Base-by-base conservation (phyloP, 805 yeast species). In the Wickerhamiella sergipiensis region DNA sequence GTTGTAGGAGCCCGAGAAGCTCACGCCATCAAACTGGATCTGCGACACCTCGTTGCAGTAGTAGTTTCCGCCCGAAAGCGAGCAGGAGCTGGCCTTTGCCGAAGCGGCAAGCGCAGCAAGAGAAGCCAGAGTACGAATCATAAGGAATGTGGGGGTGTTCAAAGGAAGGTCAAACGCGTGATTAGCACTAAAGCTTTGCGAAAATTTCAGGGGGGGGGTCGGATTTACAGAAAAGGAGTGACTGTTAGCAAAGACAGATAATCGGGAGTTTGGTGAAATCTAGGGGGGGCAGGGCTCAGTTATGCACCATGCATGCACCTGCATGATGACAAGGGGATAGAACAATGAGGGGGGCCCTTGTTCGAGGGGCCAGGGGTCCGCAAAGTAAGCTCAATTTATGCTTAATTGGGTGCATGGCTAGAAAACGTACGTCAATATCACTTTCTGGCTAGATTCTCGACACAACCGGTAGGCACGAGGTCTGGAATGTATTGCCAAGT, bases 1-100 rank as follows among this genome's bases (percentile, higher is more conserved):
- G 60, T 72, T 62, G 73, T 85, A 92, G 21, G 88, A 70, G 59
- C 97, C 96, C 21, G 92, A 76, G 67, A 75, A 86, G 36, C 97
- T 97, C 52, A 92, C 77, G 59, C 80, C 79, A 45, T 72, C 57
- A 73, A 84, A 86, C 53, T 73, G 71, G 54, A 85, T 74, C 55
- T 85, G 89, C 55, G 69, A 61, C 49, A 85, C 85, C 56, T 78
- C 68, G 57, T 77, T 69, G 72, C 97, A 88, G 78, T 83, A 89
- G 75, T 81, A 83, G 74, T 86, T 86, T 59, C 96, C 95, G 57
- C 69, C 75, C 42, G 73, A 75, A 54, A 67, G 64, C 45, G 69
- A 58, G 62, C 83, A 78, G 24, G 60, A 65, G 46, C 70, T 69
- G 42, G 73, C 73, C 33, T 61, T 56, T 6, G 59, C 65, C 33